Percentiles rank a stretch among this genome's conserved stretches.
Evolutionary conservation across 2,329 filamentous ascomycete species (phyloP).

Genomic region (Aureobasidium sp.): DNA sequence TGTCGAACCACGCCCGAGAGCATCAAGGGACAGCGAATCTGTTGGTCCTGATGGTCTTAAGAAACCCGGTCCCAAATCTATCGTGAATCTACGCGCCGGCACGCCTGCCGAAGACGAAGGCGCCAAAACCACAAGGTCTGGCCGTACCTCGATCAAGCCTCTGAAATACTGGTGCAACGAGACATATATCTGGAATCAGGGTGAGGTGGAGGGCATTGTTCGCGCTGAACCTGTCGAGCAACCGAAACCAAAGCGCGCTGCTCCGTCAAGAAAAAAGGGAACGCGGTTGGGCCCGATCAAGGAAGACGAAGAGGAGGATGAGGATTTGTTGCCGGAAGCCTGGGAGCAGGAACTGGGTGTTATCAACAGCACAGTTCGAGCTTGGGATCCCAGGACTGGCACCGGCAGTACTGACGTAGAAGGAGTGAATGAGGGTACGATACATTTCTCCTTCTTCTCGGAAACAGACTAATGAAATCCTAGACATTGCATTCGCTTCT

Average conservation of each 20-base stretch:
- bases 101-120: constrained; percentile 40
- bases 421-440: constrained; percentile 30
- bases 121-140: constrained; percentile 61
- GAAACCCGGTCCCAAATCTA: constrained; percentile 12
- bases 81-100: constrained; percentile 24
- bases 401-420: constrained; percentile 29
- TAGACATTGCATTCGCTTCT: constrained; percentile 53
- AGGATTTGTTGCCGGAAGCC: constrained; percentile 49
- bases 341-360: constrained; percentile 64
- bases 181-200: constrained; percentile 57
- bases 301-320: constrained; percentile 38
- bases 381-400: constrained; percentile 37
- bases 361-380: constrained; percentile 53
- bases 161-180: constrained; percentile 85
- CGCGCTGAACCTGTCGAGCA: constrained; percentile 55
- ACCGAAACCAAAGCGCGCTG: constrained; percentile 19
- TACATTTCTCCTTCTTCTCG: background rate
- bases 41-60: constrained; percentile 20
- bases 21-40: constrained; percentile 5
- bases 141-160: constrained; percentile 67
- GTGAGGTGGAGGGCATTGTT: constrained; percentile 67
- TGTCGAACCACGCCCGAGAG: constrained; percentile 1
- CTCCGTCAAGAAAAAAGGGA: constrained; percentile 26
- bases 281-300: constrained; percentile 20
- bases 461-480: background rate